phyloP scores from a whole-genome alignment of 116 monocot genomes.

The Dioscorea cayenensis region DNA sequence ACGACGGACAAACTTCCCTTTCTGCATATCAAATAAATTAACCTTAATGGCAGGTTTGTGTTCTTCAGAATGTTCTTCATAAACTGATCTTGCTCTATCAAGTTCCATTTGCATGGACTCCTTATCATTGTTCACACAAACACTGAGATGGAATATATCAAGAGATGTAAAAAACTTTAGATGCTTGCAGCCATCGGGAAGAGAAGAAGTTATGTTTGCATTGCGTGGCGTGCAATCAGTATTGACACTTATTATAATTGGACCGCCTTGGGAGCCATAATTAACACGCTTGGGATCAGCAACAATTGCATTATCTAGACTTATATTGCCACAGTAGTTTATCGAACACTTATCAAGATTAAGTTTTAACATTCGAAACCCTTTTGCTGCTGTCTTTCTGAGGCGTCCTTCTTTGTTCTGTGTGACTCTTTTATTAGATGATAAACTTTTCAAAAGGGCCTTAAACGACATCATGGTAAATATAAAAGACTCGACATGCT shows the following conservation, averaged over 20 bases:
- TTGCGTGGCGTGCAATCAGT: conserved; percentile 79
- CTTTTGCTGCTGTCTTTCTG: conserved; percentile 39
- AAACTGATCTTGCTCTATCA: conserved; percentile 71
- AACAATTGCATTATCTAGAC: conserved; percentile 57
- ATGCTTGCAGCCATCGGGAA: conserved; percentile 32
- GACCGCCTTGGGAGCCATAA: conserved; percentile 96
- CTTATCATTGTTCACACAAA: conserved; percentile 75
- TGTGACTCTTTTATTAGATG: conserved; percentile 35
- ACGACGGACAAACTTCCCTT: conserved; percentile 92
- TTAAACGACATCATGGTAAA: conserved; percentile 51
- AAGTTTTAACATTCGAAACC: conserved; percentile 49
- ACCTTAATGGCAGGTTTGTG: conserved; percentile 42
- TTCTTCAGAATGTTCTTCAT: conserved; percentile 58
- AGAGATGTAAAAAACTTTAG: conserved; percentile 64
- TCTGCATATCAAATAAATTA: conserved; percentile 82
- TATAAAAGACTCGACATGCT: conserved; percentile 68
- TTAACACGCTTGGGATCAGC: conserved; percentile 94
- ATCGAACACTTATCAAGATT: conserved; percentile 80
- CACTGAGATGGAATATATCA: conserved; percentile 51
- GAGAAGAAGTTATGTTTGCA: conserved; percentile 62
- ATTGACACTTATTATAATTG: conserved; percentile 55
- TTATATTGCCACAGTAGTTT: conserved; percentile 65
- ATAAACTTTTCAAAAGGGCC: conserved; percentile 46
- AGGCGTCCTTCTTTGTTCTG: conserved; percentile 34
- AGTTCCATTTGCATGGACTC: conserved; percentile 70